phyloP scores from a whole-genome alignment of 495 filamentous ascomycete species.

The Astrothelium macrocarpum region DNA sequence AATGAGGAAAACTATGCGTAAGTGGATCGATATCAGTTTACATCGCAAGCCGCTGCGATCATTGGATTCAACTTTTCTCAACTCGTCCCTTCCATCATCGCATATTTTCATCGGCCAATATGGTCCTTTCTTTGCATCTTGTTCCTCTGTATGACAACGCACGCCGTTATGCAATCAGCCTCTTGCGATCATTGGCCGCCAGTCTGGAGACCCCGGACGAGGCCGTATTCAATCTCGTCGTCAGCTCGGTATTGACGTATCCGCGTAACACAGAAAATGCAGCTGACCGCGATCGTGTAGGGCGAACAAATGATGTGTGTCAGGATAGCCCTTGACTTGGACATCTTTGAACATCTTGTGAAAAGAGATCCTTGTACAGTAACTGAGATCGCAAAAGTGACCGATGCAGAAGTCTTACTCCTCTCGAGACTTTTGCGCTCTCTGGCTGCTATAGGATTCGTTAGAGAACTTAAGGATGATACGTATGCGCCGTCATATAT shows the following conservation, averaged over 20 bases:
- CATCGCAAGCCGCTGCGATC: no score
- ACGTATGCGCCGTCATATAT: background rate
- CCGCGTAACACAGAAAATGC: background rate
- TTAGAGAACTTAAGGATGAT: background rate
- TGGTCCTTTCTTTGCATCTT: background rate
- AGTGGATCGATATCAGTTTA: no score
- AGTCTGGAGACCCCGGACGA: background rate
- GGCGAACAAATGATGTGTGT: background rate
- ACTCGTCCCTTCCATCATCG: background rate
- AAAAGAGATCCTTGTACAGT: background rate
- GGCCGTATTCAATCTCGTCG: background rate
- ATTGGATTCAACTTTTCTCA: no score
- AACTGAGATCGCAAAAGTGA: background rate
- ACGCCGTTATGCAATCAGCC: background rate
- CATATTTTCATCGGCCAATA: background rate
- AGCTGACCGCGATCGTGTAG: background rate
- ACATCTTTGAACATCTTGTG: background rate
- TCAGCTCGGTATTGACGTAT: background rate
- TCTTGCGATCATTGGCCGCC: background rate
- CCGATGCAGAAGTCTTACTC: background rate
- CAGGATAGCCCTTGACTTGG: background rate
- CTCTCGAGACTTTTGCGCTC: background rate
- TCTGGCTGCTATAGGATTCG: background rate
- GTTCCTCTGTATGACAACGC: background rate
- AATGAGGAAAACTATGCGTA: no score